These are phyloP conservation scores for barley (Hordeum vulgare) DNA, from an alignment of 176 grass and related monocot genomes.

Conservation along the genomic window DNA sequence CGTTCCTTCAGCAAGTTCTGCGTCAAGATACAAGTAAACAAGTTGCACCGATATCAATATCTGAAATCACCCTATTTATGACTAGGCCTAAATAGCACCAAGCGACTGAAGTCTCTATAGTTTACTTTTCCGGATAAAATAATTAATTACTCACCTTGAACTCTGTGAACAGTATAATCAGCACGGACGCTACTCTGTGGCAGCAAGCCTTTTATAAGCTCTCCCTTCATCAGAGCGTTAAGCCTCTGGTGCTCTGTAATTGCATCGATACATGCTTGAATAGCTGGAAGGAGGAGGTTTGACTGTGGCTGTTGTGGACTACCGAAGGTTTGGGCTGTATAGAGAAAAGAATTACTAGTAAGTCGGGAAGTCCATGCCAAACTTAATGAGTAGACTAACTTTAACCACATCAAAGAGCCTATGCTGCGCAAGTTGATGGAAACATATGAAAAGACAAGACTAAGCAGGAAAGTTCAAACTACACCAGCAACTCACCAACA, in stretches of 20 bases:
- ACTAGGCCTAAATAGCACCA: not conserved
- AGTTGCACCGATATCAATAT: not conserved
- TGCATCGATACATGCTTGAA: conserved; percentile 87
- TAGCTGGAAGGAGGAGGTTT: conserved; percentile 54
- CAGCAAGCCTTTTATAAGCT: conserved; percentile 86
- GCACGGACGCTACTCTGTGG: conserved; percentile 71
- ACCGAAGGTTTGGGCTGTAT: conserved; percentile 54
- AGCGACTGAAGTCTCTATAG: not conserved
- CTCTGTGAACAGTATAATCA: conserved; percentile 83
- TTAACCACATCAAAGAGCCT: not conserved
- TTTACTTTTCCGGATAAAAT: not conserved
- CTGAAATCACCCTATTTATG: not conserved
- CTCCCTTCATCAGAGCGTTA: conserved; percentile 95
- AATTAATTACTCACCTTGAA: conserved; percentile 53
- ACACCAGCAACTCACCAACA: conserved; percentile 48
- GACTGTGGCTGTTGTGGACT: conserved; percentile 54
- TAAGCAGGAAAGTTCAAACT: not conserved
- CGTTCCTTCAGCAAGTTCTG: conserved; percentile 95
- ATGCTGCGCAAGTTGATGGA: not conserved
- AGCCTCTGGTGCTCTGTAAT: conserved; percentile 97
- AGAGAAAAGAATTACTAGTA: conserved; percentile 4
- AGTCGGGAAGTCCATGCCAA: conserved; percentile 1
- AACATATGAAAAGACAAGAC: not conserved
- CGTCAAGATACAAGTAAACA: conserved; percentile 2
- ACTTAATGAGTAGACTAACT: not conserved